These are phyloP conservation scores for Trichoderma endophyticum DNA, from an alignment of 2,329 filamentous ascomycete species.

Conservation along the genomic window DNA sequence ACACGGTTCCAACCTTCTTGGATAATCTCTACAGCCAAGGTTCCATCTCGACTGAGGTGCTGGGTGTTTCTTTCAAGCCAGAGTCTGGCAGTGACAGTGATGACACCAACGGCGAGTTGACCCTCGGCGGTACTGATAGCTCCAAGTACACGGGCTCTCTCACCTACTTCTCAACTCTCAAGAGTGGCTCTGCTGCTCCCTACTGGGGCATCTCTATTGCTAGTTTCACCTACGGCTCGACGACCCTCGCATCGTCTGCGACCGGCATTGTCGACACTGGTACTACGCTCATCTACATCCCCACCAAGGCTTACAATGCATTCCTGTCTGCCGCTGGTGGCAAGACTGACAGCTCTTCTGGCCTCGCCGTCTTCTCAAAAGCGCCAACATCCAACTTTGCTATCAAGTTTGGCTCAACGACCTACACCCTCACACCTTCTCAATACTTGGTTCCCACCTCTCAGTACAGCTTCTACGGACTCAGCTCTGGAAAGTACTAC, in stretches of 20 bases:
- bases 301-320: constrained; percentile 27
- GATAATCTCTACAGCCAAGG: constrained; percentile 30
- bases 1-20: constrained; percentile 28
- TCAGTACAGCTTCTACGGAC: background rate
- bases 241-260: constrained; percentile 19
- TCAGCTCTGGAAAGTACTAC: background rate
- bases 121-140: constrained; percentile 25
- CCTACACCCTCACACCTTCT: background rate
- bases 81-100: background rate
- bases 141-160: constrained; percentile 24
- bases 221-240: constrained; percentile 25
- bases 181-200: background rate
- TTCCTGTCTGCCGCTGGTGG: constrained; percentile 30
- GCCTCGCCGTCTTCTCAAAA: constrained; percentile 21
- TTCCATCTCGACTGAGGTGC: constrained; percentile 28
- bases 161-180: constrained; percentile 17
- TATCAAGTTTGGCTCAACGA: background rate
- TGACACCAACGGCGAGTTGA: constrained; percentile 25
- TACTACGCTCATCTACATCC: constrained; percentile 29
- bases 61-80: constrained; percentile 23
- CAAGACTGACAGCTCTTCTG: constrained; percentile 25
- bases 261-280: constrained; percentile 29
- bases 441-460: background rate
- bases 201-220: constrained; percentile 27
- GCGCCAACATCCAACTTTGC: background rate